A percentile compares a stretch with the other conserved stretches of the same genome.
phyloP scores from a whole-genome alignment of 345 rosid species.

The Boechera retrofracta region DNA sequence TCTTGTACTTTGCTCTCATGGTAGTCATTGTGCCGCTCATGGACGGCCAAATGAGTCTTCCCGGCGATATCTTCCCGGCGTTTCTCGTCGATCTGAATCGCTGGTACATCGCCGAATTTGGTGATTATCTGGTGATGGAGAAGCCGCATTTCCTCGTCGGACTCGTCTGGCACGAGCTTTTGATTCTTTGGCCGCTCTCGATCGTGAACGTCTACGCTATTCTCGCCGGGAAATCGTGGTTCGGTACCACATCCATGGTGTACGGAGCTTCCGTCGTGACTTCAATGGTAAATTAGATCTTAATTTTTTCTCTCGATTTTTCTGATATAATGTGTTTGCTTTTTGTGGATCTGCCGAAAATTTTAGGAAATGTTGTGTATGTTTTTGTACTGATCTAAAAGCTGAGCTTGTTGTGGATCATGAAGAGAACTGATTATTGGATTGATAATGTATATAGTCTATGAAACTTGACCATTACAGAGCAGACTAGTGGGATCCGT shows the following conservation, averaged over 20 bases:
- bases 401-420: neutral
- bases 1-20: constrained; percentile 55
- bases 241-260: constrained; percentile 65
- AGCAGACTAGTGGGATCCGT: neutral
- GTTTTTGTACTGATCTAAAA: neutral
- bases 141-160: constrained; percentile 80
- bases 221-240: constrained; percentile 62
- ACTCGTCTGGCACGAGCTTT: constrained; percentile 62
- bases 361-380: neutral
- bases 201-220: constrained; percentile 60
- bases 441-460: neutral
- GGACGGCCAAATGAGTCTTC: constrained; percentile 61
- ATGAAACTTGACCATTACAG: neutral
- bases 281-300: constrained; percentile 58
- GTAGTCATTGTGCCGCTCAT: constrained; percentile 58
- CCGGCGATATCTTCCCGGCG: constrained; percentile 53
- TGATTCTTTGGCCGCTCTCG: constrained; percentile 76
- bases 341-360: neutral
- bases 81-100: constrained; percentile 53
- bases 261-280: constrained; percentile 68
- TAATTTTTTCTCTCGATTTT: neutral
- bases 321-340: neutral
- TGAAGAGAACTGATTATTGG: neutral
- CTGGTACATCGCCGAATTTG: constrained; percentile 48
- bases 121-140: constrained; percentile 61